Evolutionary conservation across 2,329 filamentous ascomycete genomes (phyloP), one percentile per base, ranked within the genome.

Genomic region (Trichoderma koningiopsis): DNA sequence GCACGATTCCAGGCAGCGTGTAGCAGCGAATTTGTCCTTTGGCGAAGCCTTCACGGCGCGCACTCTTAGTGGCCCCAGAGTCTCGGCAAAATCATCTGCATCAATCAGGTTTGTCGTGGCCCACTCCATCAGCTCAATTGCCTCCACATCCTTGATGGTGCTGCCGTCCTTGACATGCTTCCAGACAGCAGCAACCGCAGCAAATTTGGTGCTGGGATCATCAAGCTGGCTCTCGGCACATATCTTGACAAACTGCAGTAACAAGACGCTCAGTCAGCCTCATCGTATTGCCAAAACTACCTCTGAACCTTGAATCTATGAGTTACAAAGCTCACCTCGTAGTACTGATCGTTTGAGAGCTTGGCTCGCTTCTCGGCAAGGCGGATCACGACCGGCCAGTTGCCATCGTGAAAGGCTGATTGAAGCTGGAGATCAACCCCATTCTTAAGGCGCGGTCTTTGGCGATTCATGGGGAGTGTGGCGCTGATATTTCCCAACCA

Each of bases 101-200:
- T 75, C 71, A 2, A 77, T 72, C 4, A 84, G 70, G 0, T 82
- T 80, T 2, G 76, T 76, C n/a, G 81, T 80, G 1, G 86, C 83
- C 82, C 85, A 87, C 71, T 88, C 86, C 29, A 87, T 83, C 24
- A 89, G 79, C 70, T 87, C 85, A 11, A 88, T 75, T 14, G 80
- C 78, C 67, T 87, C 85, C 3, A 81, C 77, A 71, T 88, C 87
- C 57, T 82, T 82, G 64, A 86, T 75, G 13, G 79, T 78, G 4
- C 79, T 81, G 64, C 80, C 81, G 61, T 86, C 83, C 70, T 81
- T 81, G 70, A 86, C 77, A 70, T 83, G 81, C 65, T 81, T 80
- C 69, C 84, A 80, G 4, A 87, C 77, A 8, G 81, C 79, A 7
- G 81, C 77, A 35, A 83, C 77, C 3, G 82, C 83, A 0, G 80